These are phyloP conservation scores for Lyophyllum decastes DNA, from an alignment of 768 basidiomycete genomes.

Conservation along the genomic window DNA sequence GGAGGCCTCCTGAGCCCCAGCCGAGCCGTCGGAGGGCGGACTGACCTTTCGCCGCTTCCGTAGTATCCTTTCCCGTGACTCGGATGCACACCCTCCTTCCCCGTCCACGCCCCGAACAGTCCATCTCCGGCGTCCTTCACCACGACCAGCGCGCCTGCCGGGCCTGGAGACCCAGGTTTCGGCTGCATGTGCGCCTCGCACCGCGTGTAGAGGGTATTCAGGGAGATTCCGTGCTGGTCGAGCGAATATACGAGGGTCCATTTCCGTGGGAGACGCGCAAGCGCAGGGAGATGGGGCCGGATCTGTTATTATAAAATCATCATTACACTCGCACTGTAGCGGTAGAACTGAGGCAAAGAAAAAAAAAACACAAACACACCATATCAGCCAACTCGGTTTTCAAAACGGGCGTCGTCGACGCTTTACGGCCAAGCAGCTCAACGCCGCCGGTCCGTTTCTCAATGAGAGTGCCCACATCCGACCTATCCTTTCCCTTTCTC, in stretches of 20 bases:
- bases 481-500: slow-evolving; percentile 12
- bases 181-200: slow-evolving; percentile 47
- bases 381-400: slow-evolving; percentile 53
- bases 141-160: slow-evolving; percentile 55
- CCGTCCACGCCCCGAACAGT: slow-evolving; percentile 85
- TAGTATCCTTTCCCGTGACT: slow-evolving; percentile 72
- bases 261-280: slow-evolving; percentile 64
- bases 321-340: too few relatives aligned
- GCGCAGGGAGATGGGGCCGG: slow-evolving; percentile 69
- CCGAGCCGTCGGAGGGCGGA: too few relatives aligned
- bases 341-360: too few relatives aligned
- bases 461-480: slow-evolving; percentile 43
- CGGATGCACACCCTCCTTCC: slow-evolving; percentile 69
- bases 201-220: slow-evolving; percentile 80
- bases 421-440: slow-evolving; percentile 55
- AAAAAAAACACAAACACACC: too few relatives aligned
- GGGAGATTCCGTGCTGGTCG: slow-evolving; percentile 93
- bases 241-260: slow-evolving; percentile 89
- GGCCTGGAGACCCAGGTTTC: slow-evolving; percentile 26
- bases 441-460: slow-evolving; percentile 54
- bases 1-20: too few relatives aligned
- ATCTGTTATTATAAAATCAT: too few relatives aligned
- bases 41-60: slow-evolving; percentile 86
- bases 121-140: slow-evolving; percentile 48
- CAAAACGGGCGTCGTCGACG: slow-evolving; percentile 54